Evolutionary conservation across 2,329 filamentous ascomycete species (phyloP), one percentile per base, ranked within the genome.

Genomic region (Tolypocladium ovalisporum): DNA sequence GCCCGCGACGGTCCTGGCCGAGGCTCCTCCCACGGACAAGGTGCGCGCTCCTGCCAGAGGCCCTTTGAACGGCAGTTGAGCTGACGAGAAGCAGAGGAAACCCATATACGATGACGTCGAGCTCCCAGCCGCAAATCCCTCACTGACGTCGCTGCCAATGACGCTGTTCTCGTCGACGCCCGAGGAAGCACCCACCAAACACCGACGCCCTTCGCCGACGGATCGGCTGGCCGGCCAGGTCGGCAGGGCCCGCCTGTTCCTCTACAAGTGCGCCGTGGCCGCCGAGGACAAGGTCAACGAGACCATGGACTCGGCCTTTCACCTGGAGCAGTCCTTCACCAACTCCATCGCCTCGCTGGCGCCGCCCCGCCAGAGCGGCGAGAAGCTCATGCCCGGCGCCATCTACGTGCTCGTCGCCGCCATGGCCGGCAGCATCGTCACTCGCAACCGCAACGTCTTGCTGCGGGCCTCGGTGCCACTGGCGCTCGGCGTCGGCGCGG

Each of bases 371-470:
- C 88, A 93, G 74, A 89, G 85, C 60, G 89, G 89, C 70, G 94
- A 99, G 79, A 85, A 86, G 69, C 81, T 99, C 57, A 86, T 97
- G 75, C 94, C 94, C 37, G 93, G 93, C 32, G 80, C 85, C 59
- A 84, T 97, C 64, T 97, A 97, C 76, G 91, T 97, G 52, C 82
- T 97, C 35, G 92, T 99, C 53, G 87, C 92, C 47, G 86, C 90
- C 66, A 97, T 99, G 92, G 90, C 94, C 39, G 94, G 93, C 65
- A 91, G 85, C 73, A 97, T 99, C 70, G 78, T 97, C 57, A 85
- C 89, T 57, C 85, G 93, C 62, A 95, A 96, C 78, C 86, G 93
- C 65, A 92, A 88, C 72, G 81, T 97, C 61, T 71, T 96, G 61
- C 77, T 99, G 56, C 86, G 94, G 64, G 85, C 87, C 56, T 78